Conservation (phyloP, 2,329 filamentous ascomycete species). For the Trichoderma koningii region DNA sequence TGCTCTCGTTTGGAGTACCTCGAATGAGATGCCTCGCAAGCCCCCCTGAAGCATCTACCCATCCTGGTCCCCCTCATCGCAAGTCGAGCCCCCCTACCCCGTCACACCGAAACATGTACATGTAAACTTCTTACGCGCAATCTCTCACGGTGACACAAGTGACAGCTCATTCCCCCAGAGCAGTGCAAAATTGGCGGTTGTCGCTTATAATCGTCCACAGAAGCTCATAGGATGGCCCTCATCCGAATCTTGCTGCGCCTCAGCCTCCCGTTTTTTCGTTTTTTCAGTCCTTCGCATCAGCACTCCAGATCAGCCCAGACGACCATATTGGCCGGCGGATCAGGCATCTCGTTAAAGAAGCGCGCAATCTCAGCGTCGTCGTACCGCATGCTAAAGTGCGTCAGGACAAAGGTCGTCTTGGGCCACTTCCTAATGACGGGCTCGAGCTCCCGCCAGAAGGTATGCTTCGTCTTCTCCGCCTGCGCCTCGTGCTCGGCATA, state of each 20-base stretch:
- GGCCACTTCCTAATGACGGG: constrained; percentile 47
- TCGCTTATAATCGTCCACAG: not conserved
- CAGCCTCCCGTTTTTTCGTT: too few relatives aligned
- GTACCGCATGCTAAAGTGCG: constrained; percentile 52
- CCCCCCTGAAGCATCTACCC: not conserved
- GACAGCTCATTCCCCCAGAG: constrained; percentile 7
- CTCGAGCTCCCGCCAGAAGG: constrained; percentile 50
- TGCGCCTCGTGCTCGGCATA: constrained; percentile 47
- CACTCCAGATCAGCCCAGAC: constrained; percentile 49
- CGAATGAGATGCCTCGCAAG: not conserved
- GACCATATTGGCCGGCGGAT: constrained; percentile 48
- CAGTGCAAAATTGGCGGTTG: constrained; percentile 15
- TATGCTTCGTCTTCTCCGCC: constrained; percentile 51
- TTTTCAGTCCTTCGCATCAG: not conserved
- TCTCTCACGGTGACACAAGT: constrained; percentile 8
- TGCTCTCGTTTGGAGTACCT: not conserved
- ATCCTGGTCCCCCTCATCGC: not conserved
- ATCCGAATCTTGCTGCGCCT: too few relatives aligned
- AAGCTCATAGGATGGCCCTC: not conserved
- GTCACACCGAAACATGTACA: constrained; percentile 12
- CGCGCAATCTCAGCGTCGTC: constrained; percentile 43
- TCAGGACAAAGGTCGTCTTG: constrained; percentile 49
- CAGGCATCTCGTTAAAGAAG: constrained; percentile 46
- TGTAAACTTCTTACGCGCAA: not conserved
- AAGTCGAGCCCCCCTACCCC: not conserved